Base-by-base conservation (phyloP, 2,329 filamentous ascomycete species). In the Colletotrichum musicola region DNA sequence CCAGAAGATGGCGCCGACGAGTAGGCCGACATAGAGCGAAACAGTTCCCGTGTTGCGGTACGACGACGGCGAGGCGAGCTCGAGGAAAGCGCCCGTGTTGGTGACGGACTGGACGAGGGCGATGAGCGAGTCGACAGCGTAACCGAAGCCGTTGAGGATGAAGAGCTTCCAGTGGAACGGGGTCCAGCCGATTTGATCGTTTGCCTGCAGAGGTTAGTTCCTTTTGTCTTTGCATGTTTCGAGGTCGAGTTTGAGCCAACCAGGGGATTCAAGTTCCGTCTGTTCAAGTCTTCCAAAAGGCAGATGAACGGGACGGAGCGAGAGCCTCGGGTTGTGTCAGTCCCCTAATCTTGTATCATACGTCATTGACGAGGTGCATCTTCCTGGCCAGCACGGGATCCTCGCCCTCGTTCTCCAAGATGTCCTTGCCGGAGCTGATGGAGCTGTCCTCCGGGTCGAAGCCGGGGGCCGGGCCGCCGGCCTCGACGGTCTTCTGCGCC, bases 341-440 rank as follows among this genome's bases (percentile, higher is more conserved):
- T 18, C 18, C 46, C 18, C 9, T 13, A 47, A 12, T 20, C 38
- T 44, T 56, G 22, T 51, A 4, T 58, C 85, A 79, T 73, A 88
- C 88, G 77, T 92, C 86, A 75, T 92, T 93, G 68, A 92, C 85
- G 30, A 92, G 81, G 72, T 89, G 85, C 89, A 92, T 92, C 77
- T 92, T 92, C 47, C 85, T 85, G 72, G 88, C 87, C 51, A 92
- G 79, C 1, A 86, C 88, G 4, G 88, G 87, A 74, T 92, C 89
- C 30, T 87, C 78, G 73, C 87, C 83, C 76, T 91, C 86, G 62
- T 83, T 78, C 4, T 81, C 82, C 14, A 92, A 81, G 25, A 92
- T 78, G 72, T 92, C 89, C 62, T 81, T 76, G 53, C 72, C 76
- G 12, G 66, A 69, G 62, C 66, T 61, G 22, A 61, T 30, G 35